These are phyloP conservation scores for Astragalus glycyphyllos DNA, from an alignment of 306 rosid genomes.

Conservation along the genomic window DNA sequence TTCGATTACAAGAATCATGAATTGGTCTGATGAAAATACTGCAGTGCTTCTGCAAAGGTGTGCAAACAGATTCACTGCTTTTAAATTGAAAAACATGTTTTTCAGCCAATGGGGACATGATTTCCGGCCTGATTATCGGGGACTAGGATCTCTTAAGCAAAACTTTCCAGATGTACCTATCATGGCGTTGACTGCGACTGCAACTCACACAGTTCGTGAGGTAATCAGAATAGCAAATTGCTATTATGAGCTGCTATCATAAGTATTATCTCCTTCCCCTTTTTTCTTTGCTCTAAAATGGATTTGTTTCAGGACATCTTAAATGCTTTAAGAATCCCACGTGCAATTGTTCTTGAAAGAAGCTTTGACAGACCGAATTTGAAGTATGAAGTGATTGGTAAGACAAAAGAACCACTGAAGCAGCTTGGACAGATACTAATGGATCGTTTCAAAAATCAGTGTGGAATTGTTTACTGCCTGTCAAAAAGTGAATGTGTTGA, in stretches of 20 bases:
- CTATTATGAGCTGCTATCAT: constrained; percentile 1
- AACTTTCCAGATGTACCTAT: constrained; percentile 79
- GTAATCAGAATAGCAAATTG: constrained; percentile 49
- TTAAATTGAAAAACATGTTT: constrained; percentile 35
- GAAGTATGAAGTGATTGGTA: constrained; percentile 83
- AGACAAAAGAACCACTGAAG: constrained; percentile 80
- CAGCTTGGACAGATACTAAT: constrained; percentile 71
- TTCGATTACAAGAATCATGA: constrained; percentile 17
- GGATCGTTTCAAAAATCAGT: constrained; percentile 72
- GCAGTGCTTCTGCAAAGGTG: background rate
- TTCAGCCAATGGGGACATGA: constrained; percentile 99
- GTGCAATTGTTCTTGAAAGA: constrained; percentile 86
- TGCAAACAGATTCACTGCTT: constrained; percentile 23
- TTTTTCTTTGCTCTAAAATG: constrained; percentile 1
- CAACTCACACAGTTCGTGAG: constrained; percentile 85
- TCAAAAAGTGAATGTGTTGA: constrained; percentile 93
- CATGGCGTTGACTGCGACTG: constrained; percentile 99
- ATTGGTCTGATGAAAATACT: constrained; percentile 15
- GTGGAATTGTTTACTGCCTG: constrained; percentile 94
- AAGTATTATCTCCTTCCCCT: constrained; percentile 2
- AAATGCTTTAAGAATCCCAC: constrained; percentile 81
- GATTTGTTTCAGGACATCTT: constrained; percentile 76
- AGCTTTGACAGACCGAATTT: constrained; percentile 97
- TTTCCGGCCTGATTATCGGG: constrained; percentile 97
- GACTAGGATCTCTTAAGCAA: constrained; percentile 84